Evolutionary conservation across 768 basidiomycete genomes (phyloP).

Genomic region (Nidula microcarpa): DNA sequence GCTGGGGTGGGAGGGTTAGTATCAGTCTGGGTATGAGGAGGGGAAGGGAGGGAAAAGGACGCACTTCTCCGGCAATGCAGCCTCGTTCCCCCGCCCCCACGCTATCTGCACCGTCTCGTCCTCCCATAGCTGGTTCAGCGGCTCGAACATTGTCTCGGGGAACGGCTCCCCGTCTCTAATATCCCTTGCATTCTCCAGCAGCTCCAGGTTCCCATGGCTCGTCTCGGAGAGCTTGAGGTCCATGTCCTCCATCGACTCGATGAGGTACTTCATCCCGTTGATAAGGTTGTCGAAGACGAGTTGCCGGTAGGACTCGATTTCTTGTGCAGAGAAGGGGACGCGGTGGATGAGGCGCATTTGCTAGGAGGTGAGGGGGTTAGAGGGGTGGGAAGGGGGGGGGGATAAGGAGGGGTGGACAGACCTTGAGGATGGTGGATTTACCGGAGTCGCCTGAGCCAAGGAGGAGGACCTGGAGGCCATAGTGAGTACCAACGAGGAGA

Average conservation of each 20-base stretch:
- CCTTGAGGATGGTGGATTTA: slow-evolving; percentile 90
- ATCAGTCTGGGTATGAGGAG: neutral
- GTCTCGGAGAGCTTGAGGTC: slow-evolving; percentile 67
- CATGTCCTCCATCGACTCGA: slow-evolving; percentile 91
- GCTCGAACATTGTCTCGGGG: slow-evolving; percentile 62
- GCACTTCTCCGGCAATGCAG: slow-evolving; percentile 88
- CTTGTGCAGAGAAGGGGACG: slow-evolving; percentile 75
- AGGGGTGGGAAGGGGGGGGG: neutral
- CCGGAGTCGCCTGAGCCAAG: slow-evolving; percentile 93
- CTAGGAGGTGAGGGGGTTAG: slow-evolving; percentile 28
- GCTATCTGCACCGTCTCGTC: slow-evolving; percentile 74
- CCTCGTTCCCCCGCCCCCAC: slow-evolving; percentile 85
- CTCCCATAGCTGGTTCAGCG: slow-evolving; percentile 70
- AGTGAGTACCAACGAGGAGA: neutral
- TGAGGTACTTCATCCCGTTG: slow-evolving; percentile 75
- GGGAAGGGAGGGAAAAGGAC: slow-evolving; percentile 12
- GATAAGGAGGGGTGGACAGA: slow-evolving; percentile 15
- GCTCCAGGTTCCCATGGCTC: slow-evolving; percentile 52
- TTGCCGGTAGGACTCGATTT: slow-evolving; percentile 87
- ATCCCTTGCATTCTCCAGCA: slow-evolving; percentile 68
- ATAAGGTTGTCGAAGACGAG: slow-evolving; percentile 92
- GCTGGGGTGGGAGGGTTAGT: slow-evolving; percentile 27
- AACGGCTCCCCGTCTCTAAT: slow-evolving; percentile 80
- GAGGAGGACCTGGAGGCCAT: slow-evolving; percentile 66
- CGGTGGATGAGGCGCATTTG: slow-evolving; percentile 98